Conservation (phyloP, 345 rosid species). For the Corchorus olitorius region DNA sequence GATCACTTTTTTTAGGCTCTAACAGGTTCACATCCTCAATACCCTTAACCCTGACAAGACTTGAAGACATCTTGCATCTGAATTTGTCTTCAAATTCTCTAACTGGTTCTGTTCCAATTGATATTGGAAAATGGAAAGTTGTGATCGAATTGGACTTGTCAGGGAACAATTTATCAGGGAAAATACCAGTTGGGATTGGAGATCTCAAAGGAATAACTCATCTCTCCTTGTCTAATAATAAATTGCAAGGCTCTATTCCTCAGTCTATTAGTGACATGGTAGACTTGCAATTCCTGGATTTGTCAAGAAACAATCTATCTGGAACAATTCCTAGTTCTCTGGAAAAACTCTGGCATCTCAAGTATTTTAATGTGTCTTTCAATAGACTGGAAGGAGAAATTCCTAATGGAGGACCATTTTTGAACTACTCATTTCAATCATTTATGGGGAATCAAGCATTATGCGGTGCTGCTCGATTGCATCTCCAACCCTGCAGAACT, state of each 20-base stretch:
- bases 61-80: slow-evolving; percentile 9
- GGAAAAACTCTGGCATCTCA: slow-evolving; percentile 14
- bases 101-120: slow-evolving; percentile 10
- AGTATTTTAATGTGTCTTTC: slow-evolving; percentile 25
- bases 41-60: slow-evolving; percentile 26
- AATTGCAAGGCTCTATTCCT: slow-evolving; percentile 26
- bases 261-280: slow-evolving; percentile 18
- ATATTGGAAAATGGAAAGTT: slow-evolving; percentile 22
- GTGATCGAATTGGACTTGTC: slow-evolving; percentile 24
- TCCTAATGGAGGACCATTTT: slow-evolving; percentile 24
- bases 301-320: slow-evolving; percentile 23
- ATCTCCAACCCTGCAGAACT: neutral
- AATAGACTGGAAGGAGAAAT: slow-evolving; percentile 28
- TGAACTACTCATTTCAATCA: slow-evolving; percentile 18
- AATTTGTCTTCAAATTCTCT: slow-evolving; percentile 30
- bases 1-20: neutral
- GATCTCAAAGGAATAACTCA: neutral
- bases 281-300: slow-evolving; percentile 31
- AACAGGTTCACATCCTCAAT: slow-evolving; percentile 19
- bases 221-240: slow-evolving; percentile 24
- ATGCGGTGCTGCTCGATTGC: slow-evolving; percentile 9
- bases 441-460: slow-evolving; percentile 23
- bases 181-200: slow-evolving; percentile 20
- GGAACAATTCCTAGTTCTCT: slow-evolving; percentile 29
- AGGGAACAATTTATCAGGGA: slow-evolving; percentile 20